These are phyloP conservation scores for Vinca minor DNA, from an alignment of 257 asterid species.

Conservation along the genomic window DNA sequence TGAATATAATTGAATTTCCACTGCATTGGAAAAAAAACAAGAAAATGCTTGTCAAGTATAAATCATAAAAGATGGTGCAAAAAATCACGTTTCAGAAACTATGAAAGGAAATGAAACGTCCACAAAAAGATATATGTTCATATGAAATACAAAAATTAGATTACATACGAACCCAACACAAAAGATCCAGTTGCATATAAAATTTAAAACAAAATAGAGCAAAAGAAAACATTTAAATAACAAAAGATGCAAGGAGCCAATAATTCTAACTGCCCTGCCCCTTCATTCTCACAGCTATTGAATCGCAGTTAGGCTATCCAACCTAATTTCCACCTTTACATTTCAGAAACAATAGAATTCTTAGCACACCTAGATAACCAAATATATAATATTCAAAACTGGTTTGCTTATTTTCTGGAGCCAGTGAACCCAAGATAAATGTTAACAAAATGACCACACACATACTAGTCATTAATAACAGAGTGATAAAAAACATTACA, in stretches of 20 bases:
- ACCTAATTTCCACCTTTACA: neutral
- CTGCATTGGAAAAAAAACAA: conserved; percentile 25
- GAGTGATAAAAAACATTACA: too few relatives aligned
- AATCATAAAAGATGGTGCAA: neutral
- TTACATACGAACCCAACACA: neutral
- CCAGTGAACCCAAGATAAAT: too few relatives aligned
- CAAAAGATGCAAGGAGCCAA: neutral
- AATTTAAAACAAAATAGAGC: neutral
- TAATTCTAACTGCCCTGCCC: neutral
- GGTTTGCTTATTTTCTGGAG: too few relatives aligned
- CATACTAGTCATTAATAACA: too few relatives aligned
- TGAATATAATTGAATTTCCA: conserved; percentile 77
- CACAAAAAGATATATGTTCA: too few relatives aligned
- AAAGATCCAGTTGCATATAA: too few relatives aligned
- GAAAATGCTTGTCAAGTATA: neutral
- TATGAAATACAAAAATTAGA: neutral
- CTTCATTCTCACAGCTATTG: neutral
- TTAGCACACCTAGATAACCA: too few relatives aligned
- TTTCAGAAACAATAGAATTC: too few relatives aligned
- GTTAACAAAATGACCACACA: too few relatives aligned
- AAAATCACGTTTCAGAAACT: neutral
- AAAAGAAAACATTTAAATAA: neutral
- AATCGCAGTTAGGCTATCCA: neutral
- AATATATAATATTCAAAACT: too few relatives aligned
- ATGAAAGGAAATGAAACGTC: neutral